Conservation (phyloP, 768 basidiomycete species). For the Boletus sp. region DNA sequence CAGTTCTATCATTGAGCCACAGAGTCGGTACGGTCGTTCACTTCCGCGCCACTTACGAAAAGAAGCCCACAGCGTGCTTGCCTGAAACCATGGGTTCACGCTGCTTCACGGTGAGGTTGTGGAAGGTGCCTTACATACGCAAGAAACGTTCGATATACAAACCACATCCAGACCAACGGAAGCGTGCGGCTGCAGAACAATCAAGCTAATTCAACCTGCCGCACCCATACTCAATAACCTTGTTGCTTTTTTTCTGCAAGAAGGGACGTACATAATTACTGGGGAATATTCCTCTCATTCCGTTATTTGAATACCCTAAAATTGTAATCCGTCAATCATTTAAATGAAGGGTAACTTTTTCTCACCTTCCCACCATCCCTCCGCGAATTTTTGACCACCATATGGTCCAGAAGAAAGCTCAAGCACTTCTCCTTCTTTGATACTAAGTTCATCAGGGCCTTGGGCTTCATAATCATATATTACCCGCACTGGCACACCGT, state of each 20-base stretch:
- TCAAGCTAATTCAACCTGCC: slow-evolving; percentile 51
- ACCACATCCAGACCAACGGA: slow-evolving; percentile 8
- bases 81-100: slow-evolving; percentile 12
- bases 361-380: slow-evolving; percentile 88
- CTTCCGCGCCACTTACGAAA: slow-evolving; percentile 34
- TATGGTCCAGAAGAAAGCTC: slow-evolving; percentile 59
- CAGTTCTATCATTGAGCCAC: slow-evolving; percentile 15
- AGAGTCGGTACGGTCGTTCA: slow-evolving; percentile 20
- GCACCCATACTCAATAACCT: slow-evolving; percentile 20
- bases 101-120: slow-evolving; percentile 14
- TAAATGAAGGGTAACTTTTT: slow-evolving; percentile 18
- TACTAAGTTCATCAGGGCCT: slow-evolving; percentile 65
- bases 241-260: slow-evolving; percentile 11
- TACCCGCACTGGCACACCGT: slow-evolving; percentile 57
- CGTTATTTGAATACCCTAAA: slow-evolving; percentile 55
- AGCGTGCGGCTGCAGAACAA: slow-evolving; percentile 3
- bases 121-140: slow-evolving; percentile 25
- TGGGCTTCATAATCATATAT: slow-evolving; percentile 75
- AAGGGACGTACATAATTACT: slow-evolving; percentile 74
- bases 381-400: slow-evolving; percentile 64
- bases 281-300: slow-evolving; percentile 78
- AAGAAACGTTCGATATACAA: slow-evolving; percentile 17
- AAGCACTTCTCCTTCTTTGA: slow-evolving; percentile 59
- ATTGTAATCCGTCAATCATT: slow-evolving; percentile 26
- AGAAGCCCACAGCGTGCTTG: slow-evolving; percentile 20